Evolutionary conservation across 2,329 filamentous ascomycete genomes (phyloP), one percentile per base, ranked within the genome.

Genomic region (Alternaria ethzedia): DNA sequence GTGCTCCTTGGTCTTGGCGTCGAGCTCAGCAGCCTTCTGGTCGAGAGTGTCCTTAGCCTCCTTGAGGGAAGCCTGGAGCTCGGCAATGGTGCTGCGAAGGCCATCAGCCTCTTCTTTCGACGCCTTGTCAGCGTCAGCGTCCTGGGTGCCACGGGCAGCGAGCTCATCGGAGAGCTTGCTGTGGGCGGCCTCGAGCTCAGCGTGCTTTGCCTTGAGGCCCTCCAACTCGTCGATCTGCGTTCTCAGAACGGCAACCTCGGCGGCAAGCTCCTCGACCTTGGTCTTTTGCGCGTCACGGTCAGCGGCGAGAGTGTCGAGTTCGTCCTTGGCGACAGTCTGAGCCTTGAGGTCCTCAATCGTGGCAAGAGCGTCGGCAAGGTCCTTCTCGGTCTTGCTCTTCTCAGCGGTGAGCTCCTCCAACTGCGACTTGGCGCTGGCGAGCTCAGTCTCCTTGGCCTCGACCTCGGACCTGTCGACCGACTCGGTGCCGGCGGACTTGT

Each of bases 391-490:
- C 43, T 44, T 54, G 47, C 41, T 57, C 56, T 66, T 69, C 5
- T 67, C 61, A 23, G 61, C 52, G 7, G 66, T 63, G 8, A 70
- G 58, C 36, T 66, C 50, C 43, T 74, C 67, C 17, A 72, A 59
- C 55, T 71, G 71, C 47, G 66, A 61, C 52, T 67, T 65, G 32
- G 65, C 70, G 54, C 68, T 64, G 17, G 61, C 61, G 28, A 74
- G 63, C 15, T 76, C 71, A 52, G 61, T 64, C 23, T 75, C 70
- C 67, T 79, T 79, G 20, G 73, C 68, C 41, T 77, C 72, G 17
- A 77, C 36, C 12, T 76, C 73, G 41, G 55, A 62, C 50, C 71
- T 72, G 36, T 72, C 69, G 3, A 68, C 69, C 17, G 66, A 63
- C 13, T 67, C 66, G 30, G 59, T 59, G 52, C 62, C 60, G 49